phyloP scores from a whole-genome alignment of 352 stramenopile genomes.

The Phytophthora fragariaefolia region DNA sequence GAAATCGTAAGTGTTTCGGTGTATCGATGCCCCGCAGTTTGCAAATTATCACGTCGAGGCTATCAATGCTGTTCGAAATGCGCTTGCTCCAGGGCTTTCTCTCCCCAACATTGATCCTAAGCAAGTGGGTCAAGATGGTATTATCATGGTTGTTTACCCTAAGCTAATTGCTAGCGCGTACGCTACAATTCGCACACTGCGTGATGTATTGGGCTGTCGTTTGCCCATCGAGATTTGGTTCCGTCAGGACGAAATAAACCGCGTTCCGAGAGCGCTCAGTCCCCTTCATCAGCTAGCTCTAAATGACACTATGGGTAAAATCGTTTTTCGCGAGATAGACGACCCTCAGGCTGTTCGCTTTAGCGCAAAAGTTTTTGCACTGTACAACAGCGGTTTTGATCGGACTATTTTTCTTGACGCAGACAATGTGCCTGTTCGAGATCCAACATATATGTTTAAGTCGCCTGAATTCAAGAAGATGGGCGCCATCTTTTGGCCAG shows the following conservation, averaged over 20 bases:
- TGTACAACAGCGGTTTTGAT: slow-evolving; percentile 55
- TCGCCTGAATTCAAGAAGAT: slow-evolving; percentile 42
- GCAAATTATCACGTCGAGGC: slow-evolving; percentile 30
- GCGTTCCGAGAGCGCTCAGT: slow-evolving; percentile 8
- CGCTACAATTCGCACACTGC: slow-evolving; percentile 21
- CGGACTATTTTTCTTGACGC: slow-evolving; percentile 58
- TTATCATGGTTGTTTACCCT: slow-evolving; percentile 33
- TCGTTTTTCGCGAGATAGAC: slow-evolving; percentile 51
- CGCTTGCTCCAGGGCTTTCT: background rate
- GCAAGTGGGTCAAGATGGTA: slow-evolving; percentile 12
- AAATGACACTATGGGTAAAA: background rate
- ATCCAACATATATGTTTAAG: slow-evolving; percentile 59
- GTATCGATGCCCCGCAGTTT: slow-evolving; percentile 43
- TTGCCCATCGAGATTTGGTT: slow-evolving; percentile 31
- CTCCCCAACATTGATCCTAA: slow-evolving; percentile 3
- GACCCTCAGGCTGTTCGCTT: slow-evolving; percentile 51
- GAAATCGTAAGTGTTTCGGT: slow-evolving; percentile 42
- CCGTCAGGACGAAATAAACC: slow-evolving; percentile 25
- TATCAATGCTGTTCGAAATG: slow-evolving; percentile 3
- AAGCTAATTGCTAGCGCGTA: slow-evolving; percentile 23
- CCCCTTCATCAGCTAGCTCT: slow-evolving; percentile 30
- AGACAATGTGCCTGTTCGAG: slow-evolving; percentile 58
- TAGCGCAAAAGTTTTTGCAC: slow-evolving; percentile 66
- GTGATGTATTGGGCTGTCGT: slow-evolving; percentile 17
- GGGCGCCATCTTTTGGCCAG: slow-evolving; percentile 66